Base-by-base conservation (phyloP, 805 yeast species). In the Saturnispora gosingensis region DNA sequence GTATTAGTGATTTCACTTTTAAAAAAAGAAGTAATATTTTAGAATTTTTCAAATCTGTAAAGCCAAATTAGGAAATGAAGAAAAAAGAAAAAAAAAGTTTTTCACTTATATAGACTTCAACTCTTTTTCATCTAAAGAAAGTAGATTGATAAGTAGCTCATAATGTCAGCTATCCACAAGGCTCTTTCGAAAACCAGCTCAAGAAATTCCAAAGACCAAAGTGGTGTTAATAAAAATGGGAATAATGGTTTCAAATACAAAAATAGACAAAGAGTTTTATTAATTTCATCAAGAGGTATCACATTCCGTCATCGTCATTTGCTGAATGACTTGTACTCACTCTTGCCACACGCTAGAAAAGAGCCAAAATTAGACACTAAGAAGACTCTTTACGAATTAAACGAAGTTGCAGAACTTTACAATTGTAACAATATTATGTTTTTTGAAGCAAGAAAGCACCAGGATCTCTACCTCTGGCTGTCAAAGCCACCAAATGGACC, bases 401-500 rank as follows among this genome's bases (percentile, higher is more conserved):
- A 93, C 64, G 99, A 93, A 72, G 85, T 90, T 55, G 98, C 98
- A 3, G 99, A 93, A 64, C 74, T 93, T 57, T 89, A 91, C 78
- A 93, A 93, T 75, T 93, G 99, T 77, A 93, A 93, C 72, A 93
- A 93, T 66, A 80, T 93, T 59, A 73, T 89, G 66, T 93, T 85
- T 67, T 93, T 93, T 67, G 99, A 93, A 70, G 88, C 96, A 51
- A 83, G 98, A 72, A 93, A 93, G 70, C 97, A 91, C 70, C 86
- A 82, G 68, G 99, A 93, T 71, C 79, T 93, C 63, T 93, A 93
- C 68, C 69, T 93, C 68, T 93, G 97, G 96, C 68, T 93, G 57
- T 80, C 97, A 34, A 91, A 93, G 70, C 93, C 98, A 28, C 99
- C 99, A 43, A 91, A 93, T 67, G 99, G 99, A 1, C 99, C 99